phyloP scores from a whole-genome alignment of 2,329 filamentous ascomycete species.

The Orbilia oligospora region DNA sequence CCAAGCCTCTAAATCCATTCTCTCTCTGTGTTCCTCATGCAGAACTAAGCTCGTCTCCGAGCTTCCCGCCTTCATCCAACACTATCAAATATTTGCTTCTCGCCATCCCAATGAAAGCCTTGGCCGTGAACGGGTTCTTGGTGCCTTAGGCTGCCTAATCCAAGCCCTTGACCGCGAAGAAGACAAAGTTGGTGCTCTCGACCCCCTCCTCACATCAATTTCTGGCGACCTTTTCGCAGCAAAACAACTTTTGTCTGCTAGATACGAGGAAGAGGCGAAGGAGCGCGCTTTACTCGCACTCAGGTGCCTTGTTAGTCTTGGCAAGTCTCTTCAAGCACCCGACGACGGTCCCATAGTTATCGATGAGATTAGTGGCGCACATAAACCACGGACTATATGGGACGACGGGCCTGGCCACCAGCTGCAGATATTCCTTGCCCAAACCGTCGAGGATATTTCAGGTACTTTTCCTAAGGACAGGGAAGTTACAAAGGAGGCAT shows the following conservation, averaged over 20 bases:
- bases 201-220: conserved; percentile 75
- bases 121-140: conserved; percentile 80
- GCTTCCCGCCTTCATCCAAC: conserved; percentile 77
- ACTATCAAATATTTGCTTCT: conserved; percentile 77
- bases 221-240: conserved; percentile 73
- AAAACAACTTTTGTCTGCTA: conserved; percentile 62
- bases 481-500: conserved; percentile 80
- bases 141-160: conserved; percentile 81
- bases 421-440: conserved; percentile 71
- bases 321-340: conserved; percentile 79
- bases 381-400: conserved; percentile 69
- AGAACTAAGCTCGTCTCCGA: conserved; percentile 78
- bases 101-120: conserved; percentile 76
- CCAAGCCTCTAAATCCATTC: conserved; percentile 81
- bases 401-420: conserved; percentile 69
- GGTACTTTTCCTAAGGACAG: conserved; percentile 73
- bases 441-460: conserved; percentile 70
- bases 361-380: conserved; percentile 70
- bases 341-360: conserved; percentile 78
- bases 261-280: conserved; percentile 65
- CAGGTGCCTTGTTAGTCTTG: conserved; percentile 78
- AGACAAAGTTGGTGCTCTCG: conserved; percentile 72
- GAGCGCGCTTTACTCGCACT: conserved; percentile 72
- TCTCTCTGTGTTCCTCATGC: conserved; percentile 81
- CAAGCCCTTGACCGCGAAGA: conserved; percentile 77